Percentiles rank a stretch among this genome's conserved stretches.
phyloP scores from a whole-genome alignment of 2,329 filamentous ascomycete genomes.

The Harringtonia aguacate region DNA sequence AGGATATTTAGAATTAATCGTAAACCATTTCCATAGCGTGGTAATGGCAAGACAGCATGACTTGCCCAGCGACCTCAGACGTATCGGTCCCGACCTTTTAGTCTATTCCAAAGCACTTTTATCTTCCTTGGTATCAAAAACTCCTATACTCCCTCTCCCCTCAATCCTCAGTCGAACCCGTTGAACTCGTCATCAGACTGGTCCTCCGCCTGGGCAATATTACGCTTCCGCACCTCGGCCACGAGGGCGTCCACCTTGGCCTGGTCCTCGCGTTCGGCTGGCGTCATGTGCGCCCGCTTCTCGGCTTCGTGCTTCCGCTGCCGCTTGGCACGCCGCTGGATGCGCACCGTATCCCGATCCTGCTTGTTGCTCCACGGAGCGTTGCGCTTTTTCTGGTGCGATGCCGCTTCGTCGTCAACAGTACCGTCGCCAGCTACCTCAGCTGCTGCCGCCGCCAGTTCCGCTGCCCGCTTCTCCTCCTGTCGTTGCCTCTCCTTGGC shows the following conservation, averaged over 20 bases:
- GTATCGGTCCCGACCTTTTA: too few species aligned
- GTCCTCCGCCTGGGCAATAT: constrained; percentile 23
- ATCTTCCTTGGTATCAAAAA: neutral
- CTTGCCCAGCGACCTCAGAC: too few species aligned
- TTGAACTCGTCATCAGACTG: neutral
- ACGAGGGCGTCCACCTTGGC: constrained; percentile 55
- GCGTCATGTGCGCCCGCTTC: constrained; percentile 54
- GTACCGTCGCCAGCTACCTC: constrained; percentile 18
- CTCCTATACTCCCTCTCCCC: too few species aligned
- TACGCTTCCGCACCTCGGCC: constrained; percentile 49
- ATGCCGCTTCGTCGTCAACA: constrained; percentile 26
- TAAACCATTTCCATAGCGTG: too few species aligned
- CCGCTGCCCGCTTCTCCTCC: constrained; percentile 34
- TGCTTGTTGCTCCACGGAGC: constrained; percentile 64
- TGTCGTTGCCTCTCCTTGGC: constrained; percentile 54
- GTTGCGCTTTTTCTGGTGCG: constrained; percentile 41
- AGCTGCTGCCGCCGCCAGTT: constrained; percentile 31
- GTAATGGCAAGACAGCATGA: too few species aligned
- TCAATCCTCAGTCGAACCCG: neutral
- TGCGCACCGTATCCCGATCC: constrained; percentile 53
- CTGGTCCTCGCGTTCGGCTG: constrained; percentile 54
- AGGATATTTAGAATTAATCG: too few species aligned
- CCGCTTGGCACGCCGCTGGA: constrained; percentile 23
- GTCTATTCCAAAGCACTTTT: too few species aligned
- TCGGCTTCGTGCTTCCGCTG: constrained; percentile 44